Percentiles rank a stretch among this genome's conserved stretches.
These are phyloP conservation scores for Rhododendron simsii DNA, from an alignment of 148 eudicot genomes.

Conservation along the genomic window DNA sequence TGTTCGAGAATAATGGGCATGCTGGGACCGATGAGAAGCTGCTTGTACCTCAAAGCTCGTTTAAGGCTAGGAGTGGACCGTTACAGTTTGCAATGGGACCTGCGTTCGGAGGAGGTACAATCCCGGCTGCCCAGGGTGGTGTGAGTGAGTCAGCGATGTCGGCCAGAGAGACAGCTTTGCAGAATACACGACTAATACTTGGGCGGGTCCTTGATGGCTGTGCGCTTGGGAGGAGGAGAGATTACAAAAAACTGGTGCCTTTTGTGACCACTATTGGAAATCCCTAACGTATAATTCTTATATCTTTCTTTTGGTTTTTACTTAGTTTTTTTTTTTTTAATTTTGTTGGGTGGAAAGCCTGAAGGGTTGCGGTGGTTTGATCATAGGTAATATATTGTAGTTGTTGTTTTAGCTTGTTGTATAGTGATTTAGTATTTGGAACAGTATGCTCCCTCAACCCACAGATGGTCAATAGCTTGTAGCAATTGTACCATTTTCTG, in stretches of 20 bases:
- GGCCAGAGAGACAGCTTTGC: conserved; percentile 77
- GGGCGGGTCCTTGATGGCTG: conserved; percentile 86
- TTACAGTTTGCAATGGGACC: conserved; percentile 56
- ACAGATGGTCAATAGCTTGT: conserved; percentile 3
- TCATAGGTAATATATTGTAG: background rate
- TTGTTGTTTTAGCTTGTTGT: background rate
- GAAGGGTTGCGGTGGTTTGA: background rate
- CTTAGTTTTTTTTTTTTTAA: no score
- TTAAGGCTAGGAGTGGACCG: conserved; percentile 94
- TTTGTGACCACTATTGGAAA: conserved; percentile 61
- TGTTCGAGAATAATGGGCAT: conserved; percentile 63
- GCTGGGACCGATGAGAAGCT: conserved; percentile 69
- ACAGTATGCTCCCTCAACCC: background rate
- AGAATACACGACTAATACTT: conserved; percentile 76
- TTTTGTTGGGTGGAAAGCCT: background rate
- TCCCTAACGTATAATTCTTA: conserved; percentile 6
- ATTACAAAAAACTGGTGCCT: conserved; percentile 82
- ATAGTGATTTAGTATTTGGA: conserved; percentile 1
- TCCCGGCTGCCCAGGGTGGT: conserved; percentile 32
- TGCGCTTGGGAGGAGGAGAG: conserved; percentile 88
- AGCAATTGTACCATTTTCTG: conserved; percentile 1
- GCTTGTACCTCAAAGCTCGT: conserved; percentile 79
- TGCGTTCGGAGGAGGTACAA: conserved; percentile 49
- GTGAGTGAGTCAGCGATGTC: conserved; percentile 56
- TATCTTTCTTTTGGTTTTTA: background rate